Conservation (phyloP, 257 asterid species). For the Oldenlandia corymbosa region DNA sequence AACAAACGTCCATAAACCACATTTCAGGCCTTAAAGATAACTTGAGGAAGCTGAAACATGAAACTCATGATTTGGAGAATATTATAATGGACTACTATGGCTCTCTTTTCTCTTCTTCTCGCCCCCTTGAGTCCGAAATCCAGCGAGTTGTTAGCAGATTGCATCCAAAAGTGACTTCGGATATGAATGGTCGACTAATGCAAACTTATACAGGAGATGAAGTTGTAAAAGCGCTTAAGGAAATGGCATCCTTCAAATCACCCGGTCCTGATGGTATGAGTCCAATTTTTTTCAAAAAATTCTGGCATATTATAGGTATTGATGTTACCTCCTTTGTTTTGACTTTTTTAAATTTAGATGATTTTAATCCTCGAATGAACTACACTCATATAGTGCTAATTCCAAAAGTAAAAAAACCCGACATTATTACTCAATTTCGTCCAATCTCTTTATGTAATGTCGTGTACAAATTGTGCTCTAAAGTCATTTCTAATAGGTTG, state of each 20-base stretch:
- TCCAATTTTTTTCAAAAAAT: not conserved
- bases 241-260: not conserved
- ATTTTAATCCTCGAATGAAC: rapidly evolving
- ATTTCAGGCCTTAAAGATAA: no score
- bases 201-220: not conserved
- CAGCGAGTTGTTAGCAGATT: no score
- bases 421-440: not conserved
- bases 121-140: no score
- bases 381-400: not conserved
- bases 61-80: no score
- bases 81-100: no score
- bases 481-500: not conserved
- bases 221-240: not conserved
- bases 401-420: not conserved
- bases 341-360: no score
- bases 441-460: not conserved
- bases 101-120: no score
- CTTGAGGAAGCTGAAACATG: no score
- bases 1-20: no score
- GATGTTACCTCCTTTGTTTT: not conserved
- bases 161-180: not conserved
- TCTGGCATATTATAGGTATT: not conserved
- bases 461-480: not conserved
- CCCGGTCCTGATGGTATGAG: not conserved
- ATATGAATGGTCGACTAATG: rapidly evolving